A percentile compares a stretch with the other conserved stretches of the same genome.
These are phyloP conservation scores for Nakazawaea peltata DNA, from an alignment of 805 yeast genomes.

Conservation along the genomic window DNA sequence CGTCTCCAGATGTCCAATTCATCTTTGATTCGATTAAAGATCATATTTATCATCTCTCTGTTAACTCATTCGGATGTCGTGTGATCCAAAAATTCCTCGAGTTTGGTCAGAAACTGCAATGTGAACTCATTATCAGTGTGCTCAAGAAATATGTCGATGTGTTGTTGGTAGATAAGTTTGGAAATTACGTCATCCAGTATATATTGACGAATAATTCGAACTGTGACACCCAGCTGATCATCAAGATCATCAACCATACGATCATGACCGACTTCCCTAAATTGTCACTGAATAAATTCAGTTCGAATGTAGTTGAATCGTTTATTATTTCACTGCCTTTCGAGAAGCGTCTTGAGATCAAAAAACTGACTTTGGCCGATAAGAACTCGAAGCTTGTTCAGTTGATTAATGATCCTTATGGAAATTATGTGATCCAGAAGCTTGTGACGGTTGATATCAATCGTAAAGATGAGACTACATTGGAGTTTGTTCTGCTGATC, in stretches of 20 bases:
- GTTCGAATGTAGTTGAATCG: slow-evolving; percentile 95
- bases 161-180: slow-evolving; percentile 92
- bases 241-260: slow-evolving; percentile 59
- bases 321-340: slow-evolving; percentile 49
- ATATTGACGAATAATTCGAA: slow-evolving; percentile 81
- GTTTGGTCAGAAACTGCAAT: slow-evolving; percentile 60
- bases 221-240: slow-evolving; percentile 42
- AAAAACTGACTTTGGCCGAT: slow-evolving; percentile 24
- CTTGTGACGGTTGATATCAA: slow-evolving; percentile 35
- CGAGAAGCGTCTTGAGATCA: slow-evolving; percentile 57
- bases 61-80: slow-evolving; percentile 97
- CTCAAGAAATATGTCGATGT: slow-evolving; percentile 63
- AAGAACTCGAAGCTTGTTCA: slow-evolving; percentile 64
- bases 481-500: slow-evolving; percentile 3
- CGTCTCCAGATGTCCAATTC: slow-evolving; percentile 61
- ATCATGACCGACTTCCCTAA: slow-evolving; percentile 43
- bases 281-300: slow-evolving; percentile 93
- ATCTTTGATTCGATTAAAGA: slow-evolving; percentile 63
- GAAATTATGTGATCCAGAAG: slow-evolving; percentile 94
- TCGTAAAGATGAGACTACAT: slow-evolving; percentile 2
- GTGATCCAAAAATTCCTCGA: slow-evolving; percentile 91
- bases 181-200: slow-evolving; percentile 96
- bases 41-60: slow-evolving; percentile 76
- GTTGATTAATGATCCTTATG: slow-evolving; percentile 98
- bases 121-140: slow-evolving; percentile 58